Conservation (phyloP, 345 rosid genomes). For the Draba incana region DNA sequence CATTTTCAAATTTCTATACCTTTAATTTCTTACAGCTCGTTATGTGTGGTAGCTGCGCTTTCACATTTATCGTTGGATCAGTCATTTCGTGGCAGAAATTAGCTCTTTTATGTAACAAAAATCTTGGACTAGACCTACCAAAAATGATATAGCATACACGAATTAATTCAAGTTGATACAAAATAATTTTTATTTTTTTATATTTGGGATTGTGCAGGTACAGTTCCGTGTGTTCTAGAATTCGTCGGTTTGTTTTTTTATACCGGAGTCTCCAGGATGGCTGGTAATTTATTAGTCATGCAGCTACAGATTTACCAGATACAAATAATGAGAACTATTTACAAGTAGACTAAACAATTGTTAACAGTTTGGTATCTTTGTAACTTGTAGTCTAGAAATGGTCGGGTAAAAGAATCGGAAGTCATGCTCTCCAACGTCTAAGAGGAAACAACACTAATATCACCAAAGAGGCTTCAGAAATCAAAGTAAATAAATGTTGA, state of each 20-base stretch:
- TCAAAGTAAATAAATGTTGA: constrained; percentile 40
- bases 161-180: constrained; percentile 50
- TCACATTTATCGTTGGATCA: constrained; percentile 71
- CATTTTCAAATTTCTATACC: background rate
- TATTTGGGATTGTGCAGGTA: constrained; percentile 55
- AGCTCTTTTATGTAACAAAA: constrained; percentile 67
- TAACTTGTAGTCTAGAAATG: constrained; percentile 55
- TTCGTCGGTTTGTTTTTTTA: constrained; percentile 34
- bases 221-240: constrained; percentile 46
- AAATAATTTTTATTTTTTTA: constrained; percentile 36
- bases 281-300: constrained; percentile 55
- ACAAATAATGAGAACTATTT: background rate
- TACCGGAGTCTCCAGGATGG: constrained; percentile 60
- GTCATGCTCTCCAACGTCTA: constrained; percentile 45
- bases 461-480: constrained; percentile 54
- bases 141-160: background rate
- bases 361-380: constrained; percentile 8
- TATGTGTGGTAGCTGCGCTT: constrained; percentile 67
- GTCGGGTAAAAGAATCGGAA: constrained; percentile 49
- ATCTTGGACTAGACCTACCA: background rate
- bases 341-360: background rate
- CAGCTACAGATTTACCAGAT: constrained; percentile 6
- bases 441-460: constrained; percentile 54
- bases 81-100: constrained; percentile 65
- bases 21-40: constrained; percentile 52